Evolutionary conservation across 2,329 filamentous ascomycete genomes (phyloP).

Genomic region (Lasiodiplodia hormozganensis): DNA sequence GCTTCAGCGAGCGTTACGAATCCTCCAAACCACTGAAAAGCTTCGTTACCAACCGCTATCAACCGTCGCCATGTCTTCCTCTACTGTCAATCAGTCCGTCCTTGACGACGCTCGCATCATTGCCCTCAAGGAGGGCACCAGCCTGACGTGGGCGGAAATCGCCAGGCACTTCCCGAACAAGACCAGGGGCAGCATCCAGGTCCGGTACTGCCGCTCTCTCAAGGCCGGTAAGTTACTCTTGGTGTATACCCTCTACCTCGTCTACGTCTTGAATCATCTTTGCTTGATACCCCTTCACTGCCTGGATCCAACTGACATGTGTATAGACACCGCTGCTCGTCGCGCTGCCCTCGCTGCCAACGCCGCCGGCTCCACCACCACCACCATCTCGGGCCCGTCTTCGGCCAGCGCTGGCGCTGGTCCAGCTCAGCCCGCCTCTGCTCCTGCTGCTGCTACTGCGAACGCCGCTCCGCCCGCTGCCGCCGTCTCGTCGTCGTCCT

Average conservation of each 20-base stretch:
- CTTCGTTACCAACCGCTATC: not conserved
- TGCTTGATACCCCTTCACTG: not conserved
- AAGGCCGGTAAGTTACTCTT: not conserved
- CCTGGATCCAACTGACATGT: not conserved
- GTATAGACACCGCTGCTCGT: not conserved
- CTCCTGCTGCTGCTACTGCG: not conserved
- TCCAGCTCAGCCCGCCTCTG: not conserved
- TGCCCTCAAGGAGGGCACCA: conserved; percentile 1
- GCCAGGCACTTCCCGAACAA: conserved; percentile 2
- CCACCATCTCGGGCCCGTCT: not conserved
- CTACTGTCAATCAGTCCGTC: not conserved
- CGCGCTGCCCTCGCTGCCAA: conserved; percentile 10
- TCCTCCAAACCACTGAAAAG: not conserved
- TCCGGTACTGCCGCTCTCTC: conserved; percentile 3
- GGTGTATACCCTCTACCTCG: not conserved
- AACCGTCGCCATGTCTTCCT: not conserved
- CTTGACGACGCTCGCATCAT: conserved; percentile 18
- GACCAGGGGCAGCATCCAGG: conserved; percentile 22
- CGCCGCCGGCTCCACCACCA: not conserved
- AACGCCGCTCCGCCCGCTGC: not conserved
- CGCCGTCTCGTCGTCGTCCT: not conserved
- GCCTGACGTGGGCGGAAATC: not conserved
- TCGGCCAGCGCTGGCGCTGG: not conserved
- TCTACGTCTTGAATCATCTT: not conserved
- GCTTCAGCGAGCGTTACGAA: not conserved